A percentile compares a stretch with the other conserved stretches of the same genome.
Evolutionary conservation across 495 filamentous ascomycete genomes (phyloP).

Genomic region (Penicillium coprophilum): DNA sequence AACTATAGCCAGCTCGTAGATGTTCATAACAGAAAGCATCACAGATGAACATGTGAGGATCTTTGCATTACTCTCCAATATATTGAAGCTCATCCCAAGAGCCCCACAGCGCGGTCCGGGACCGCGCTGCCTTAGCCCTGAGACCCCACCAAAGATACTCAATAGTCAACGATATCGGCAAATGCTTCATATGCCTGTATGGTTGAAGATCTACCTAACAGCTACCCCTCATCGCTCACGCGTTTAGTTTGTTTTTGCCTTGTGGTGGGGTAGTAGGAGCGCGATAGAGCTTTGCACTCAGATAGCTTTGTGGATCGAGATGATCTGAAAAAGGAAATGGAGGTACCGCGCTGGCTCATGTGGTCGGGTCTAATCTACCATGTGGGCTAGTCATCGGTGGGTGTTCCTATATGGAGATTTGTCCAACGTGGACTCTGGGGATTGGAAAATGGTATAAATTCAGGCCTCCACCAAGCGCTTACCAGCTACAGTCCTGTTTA

Average conservation of each 20-base stretch:
- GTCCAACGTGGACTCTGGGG: neutral
- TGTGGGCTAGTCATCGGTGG: neutral
- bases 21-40: neutral
- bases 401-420: too few relatives aligned
- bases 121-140: conserved; percentile 4
- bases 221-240: conserved; percentile 7
- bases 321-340: neutral
- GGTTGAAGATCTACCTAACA: neutral
- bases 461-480: neutral
- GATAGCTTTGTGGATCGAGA: neutral
- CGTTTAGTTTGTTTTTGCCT: neutral
- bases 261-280: conserved; percentile 2
- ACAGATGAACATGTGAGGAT: neutral
- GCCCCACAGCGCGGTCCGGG: conserved; percentile 8
- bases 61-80: neutral
- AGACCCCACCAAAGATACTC: conserved; percentile 2
- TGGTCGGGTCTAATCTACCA: neutral
- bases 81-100: neutral
- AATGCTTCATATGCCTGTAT: neutral
- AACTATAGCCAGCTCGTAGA: neutral
- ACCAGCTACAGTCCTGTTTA: neutral
- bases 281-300: conserved; percentile 3
- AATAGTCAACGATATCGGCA: neutral
- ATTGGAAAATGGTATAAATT: neutral
- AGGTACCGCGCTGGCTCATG: neutral